A percentile compares a stretch with the other conserved stretches of the same genome.
phyloP scores from a whole-genome alignment of 768 basidiomycete genomes.

The Sistotremastrum niveocremeum region DNA sequence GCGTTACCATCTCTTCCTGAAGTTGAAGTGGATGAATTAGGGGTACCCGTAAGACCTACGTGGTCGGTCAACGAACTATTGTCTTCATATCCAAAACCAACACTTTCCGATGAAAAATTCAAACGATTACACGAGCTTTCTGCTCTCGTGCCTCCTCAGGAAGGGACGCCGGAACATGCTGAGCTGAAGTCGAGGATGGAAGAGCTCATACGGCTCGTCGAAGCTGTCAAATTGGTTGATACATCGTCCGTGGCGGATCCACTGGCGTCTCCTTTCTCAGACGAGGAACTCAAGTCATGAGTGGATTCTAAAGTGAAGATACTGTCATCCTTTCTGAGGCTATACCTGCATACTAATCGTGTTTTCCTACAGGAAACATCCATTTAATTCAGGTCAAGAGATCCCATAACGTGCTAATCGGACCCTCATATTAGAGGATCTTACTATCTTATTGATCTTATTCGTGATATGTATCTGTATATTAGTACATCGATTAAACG shows the following conservation, averaged over 20 bases:
- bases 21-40: conserved; percentile 36
- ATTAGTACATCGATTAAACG: too few relatives aligned
- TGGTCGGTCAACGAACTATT: conserved; percentile 74
- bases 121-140: conserved; percentile 57
- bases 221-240: conserved; percentile 61
- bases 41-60: conserved; percentile 52
- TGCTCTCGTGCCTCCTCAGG: conserved; percentile 52
- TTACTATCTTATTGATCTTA: too few relatives aligned
- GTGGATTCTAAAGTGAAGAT: too few relatives aligned
- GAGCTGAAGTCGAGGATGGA: conserved; percentile 47
- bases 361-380: too few relatives aligned
- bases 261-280: conserved; percentile 6
- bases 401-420: too few relatives aligned
- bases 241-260: conserved; percentile 11
- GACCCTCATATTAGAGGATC: too few relatives aligned
- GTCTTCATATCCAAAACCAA: conserved; percentile 63
- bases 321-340: too few relatives aligned
- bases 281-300: too few relatives aligned
- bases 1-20: conserved; percentile 9
- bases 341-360: too few relatives aligned
- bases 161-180: conserved; percentile 39
- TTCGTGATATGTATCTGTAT: too few relatives aligned
- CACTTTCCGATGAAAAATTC: conserved; percentile 42
- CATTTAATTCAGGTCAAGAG: too few relatives aligned
- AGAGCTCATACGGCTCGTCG: conserved; percentile 62